Evolutionary conservation across 768 basidiomycete species (phyloP).

Genomic region (Termitomyces heimii): DNA sequence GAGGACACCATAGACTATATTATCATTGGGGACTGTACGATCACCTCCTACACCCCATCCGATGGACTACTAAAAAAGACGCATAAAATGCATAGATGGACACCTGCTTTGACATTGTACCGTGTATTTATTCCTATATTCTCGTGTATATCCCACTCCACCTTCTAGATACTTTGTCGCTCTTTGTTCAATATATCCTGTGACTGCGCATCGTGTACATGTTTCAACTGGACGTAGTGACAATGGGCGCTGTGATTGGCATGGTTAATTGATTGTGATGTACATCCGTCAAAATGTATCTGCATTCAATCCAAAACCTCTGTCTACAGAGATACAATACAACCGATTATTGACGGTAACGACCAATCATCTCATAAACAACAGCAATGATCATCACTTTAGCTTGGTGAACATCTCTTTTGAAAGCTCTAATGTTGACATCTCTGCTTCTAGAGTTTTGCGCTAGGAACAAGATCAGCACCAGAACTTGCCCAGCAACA

Average conservation of each 20-base stretch:
- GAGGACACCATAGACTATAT: background rate
- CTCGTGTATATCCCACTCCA: background rate
- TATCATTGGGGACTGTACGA: background rate
- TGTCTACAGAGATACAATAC: background rate
- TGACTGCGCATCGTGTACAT: background rate
- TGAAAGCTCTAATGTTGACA: slow-evolving; percentile 62
- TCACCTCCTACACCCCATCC: background rate
- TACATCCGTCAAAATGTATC: background rate
- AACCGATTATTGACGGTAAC: background rate
- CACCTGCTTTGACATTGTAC: background rate
- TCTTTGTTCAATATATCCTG: background rate
- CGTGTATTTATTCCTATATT: background rate
- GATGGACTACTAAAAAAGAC: background rate
- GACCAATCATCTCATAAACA: background rate
- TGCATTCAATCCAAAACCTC: background rate
- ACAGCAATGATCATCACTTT: slow-evolving; percentile 22
- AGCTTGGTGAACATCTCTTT: slow-evolving; percentile 72
- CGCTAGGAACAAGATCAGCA: slow-evolving; percentile 38
- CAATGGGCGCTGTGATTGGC: background rate
- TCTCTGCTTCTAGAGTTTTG: slow-evolving; percentile 74
- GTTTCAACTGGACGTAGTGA: background rate
- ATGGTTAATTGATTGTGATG: background rate
- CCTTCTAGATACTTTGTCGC: background rate
- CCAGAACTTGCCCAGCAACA: background rate
- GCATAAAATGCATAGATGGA: background rate